These are phyloP conservation scores for Phoenix roebelenii DNA, from an alignment of 176 grass and related monocot genomes.

Conservation along the genomic window DNA sequence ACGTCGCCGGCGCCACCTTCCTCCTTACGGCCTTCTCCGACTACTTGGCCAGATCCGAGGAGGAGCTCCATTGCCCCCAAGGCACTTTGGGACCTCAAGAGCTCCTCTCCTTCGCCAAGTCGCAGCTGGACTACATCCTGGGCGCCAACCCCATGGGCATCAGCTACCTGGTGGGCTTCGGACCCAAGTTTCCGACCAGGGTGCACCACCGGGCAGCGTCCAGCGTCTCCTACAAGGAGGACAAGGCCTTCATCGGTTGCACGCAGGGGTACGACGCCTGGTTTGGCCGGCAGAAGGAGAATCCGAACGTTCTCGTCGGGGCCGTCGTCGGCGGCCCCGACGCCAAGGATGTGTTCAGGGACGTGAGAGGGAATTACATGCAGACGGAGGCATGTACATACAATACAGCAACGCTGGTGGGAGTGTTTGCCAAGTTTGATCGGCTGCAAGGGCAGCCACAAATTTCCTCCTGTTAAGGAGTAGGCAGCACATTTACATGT, in stretches of 20 bases:
- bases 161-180: slow-evolving; percentile 75
- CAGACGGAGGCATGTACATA: slow-evolving; percentile 79
- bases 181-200: slow-evolving; percentile 34
- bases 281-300: slow-evolving; percentile 38
- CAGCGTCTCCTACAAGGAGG: slow-evolving; percentile 29
- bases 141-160: slow-evolving; percentile 53
- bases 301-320: slow-evolving; percentile 66
- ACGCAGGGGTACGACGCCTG: slow-evolving; percentile 72
- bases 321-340: slow-evolving; percentile 83
- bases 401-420: slow-evolving; percentile 64
- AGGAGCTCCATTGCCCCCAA: slow-evolving; percentile 31
- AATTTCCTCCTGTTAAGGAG: neutral
- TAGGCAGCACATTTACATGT: too few species aligned
- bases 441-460: slow-evolving; percentile 24
- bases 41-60: slow-evolving; percentile 25
- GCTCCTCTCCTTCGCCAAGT: slow-evolving; percentile 44
- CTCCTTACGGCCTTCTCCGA: slow-evolving; percentile 62
- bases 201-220: slow-evolving; percentile 90
- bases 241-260: slow-evolving; percentile 75
- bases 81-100: slow-evolving; percentile 7
- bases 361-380: slow-evolving; percentile 59
- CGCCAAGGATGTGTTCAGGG: slow-evolving; percentile 51
- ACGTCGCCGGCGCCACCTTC: slow-evolving; percentile 63
- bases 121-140: slow-evolving; percentile 68
- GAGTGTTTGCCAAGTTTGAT: slow-evolving; percentile 71